These are phyloP conservation scores for Piper longum DNA, from an alignment of 164 flowering plant species.

Conservation along the genomic window DNA sequence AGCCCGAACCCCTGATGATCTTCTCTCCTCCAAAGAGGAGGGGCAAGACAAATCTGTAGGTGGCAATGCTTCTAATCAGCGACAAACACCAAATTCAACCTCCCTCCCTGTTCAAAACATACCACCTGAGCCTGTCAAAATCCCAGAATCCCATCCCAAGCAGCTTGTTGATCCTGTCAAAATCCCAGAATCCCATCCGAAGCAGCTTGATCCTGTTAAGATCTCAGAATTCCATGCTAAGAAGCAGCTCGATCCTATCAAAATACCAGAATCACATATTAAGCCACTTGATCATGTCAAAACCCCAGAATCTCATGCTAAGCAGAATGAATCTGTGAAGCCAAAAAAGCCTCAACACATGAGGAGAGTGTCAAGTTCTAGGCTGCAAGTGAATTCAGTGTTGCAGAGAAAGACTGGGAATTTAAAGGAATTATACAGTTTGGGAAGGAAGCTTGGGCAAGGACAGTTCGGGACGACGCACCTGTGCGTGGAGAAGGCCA, in stretches of 20 bases:
- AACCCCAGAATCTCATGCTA: conserved; percentile 14
- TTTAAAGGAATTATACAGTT: conserved; percentile 23
- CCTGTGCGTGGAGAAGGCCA: conserved; percentile 45
- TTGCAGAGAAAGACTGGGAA: no score
- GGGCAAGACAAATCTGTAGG: not conserved
- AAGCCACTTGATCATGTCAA: conserved; percentile 3
- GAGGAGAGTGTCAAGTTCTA: conserved; percentile 39
- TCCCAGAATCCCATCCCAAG: no score
- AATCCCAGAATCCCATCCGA: no score
- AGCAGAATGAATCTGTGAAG: conserved; percentile 6
- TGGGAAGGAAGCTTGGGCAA: conserved; percentile 70
- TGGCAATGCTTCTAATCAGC: not conserved
- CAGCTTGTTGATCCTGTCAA: no score
- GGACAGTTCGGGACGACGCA: conserved; percentile 81
- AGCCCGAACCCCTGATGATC: conserved; percentile 11
- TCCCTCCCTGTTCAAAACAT: conserved; percentile 14
- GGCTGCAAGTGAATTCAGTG: conserved; percentile 35
- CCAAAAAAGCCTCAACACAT: conserved; percentile 26
- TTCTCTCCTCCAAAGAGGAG: conserved; percentile 5
- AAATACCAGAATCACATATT: no score
- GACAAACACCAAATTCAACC: not conserved
- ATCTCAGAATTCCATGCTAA: no score
- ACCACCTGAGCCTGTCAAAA: conserved; percentile 25
- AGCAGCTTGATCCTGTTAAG: no score
- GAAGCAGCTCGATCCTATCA: no score